Percentiles rank a stretch among this genome's conserved stretches.
These are phyloP conservation scores for Carpinus viminea DNA, from an alignment of 306 rosid genomes.

Conservation along the genomic window DNA sequence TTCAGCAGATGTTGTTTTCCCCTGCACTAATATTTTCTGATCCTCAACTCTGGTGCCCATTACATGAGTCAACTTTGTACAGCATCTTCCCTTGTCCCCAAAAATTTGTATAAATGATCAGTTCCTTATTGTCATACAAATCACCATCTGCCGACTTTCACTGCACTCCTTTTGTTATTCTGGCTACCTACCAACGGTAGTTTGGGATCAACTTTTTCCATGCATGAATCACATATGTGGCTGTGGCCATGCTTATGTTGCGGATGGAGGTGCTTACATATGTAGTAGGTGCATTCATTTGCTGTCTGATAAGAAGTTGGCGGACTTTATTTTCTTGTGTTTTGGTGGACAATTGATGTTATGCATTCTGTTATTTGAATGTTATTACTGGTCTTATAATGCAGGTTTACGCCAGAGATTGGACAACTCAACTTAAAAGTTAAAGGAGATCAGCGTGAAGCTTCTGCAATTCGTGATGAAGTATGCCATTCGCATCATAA, in stretches of 20 bases:
- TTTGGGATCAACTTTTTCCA: background rate
- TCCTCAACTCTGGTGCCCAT: background rate
- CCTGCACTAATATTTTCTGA: background rate
- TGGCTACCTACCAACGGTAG: background rate
- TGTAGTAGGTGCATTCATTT: background rate
- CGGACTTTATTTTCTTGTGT: constrained; percentile 14
- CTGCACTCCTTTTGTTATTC: background rate
- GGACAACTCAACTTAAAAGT: constrained; percentile 54
- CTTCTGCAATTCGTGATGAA: constrained; percentile 97
- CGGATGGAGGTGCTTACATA: background rate
- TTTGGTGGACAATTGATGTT: constrained; percentile 7
- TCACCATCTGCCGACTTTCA: background rate
- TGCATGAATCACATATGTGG: background rate
- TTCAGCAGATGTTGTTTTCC: too few species aligned
- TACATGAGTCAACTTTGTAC: background rate
- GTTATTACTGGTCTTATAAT: constrained; percentile 16
- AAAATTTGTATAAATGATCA: background rate
- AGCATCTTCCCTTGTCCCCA: background rate
- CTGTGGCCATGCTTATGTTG: background rate
- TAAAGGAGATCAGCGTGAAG: constrained; percentile 75
- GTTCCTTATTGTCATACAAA: background rate
- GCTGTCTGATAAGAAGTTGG: background rate
- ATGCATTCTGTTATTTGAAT: background rate
- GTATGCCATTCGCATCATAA: constrained; percentile 43
- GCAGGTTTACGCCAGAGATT: constrained; percentile 71